Evolutionary conservation across 768 basidiomycete species (phyloP), one percentile per base, ranked within the genome.

Genomic region (Termitomyces sp.): DNA sequence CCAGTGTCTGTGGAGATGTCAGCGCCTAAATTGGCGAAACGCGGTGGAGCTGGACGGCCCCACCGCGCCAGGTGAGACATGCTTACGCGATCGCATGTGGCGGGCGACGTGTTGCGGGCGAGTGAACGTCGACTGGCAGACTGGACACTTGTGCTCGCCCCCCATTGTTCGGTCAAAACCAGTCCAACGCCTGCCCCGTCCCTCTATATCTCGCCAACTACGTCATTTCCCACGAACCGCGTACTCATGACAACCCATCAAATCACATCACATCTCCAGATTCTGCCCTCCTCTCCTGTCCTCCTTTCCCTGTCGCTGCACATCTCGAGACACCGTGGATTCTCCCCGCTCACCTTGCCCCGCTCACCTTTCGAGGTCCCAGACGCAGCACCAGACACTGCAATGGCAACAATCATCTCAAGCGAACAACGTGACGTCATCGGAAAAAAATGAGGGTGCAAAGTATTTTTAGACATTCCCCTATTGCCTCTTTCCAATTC

Each of bases 21-120:
- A 54, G 43, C 9, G 18, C 28, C 30, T 18, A 28, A 53, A 30
- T 14, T 56, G 62, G 49, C 53, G 56, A 61, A 43, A 51, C 35
- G 58, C 48, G 56, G 66, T 66, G 69, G 66, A 69, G 66, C 51
- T 36, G 14, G 20, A 12, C 6, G 26, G 36, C 51, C 26, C 53
- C 53, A 44, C 43, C 22, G 43, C 24, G 38, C 14, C 50, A 20
- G 20, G 8, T 40, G 33, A 52, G 26, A 52, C 30, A 44, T 14
- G 85, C 90, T 74, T 75, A 92, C 90, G 91, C 64, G 90, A 92
- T 70, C 91, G 85, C 90, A 93, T 92, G 72, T 92, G 92, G 51
- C 91, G 76, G 0, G 90, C 89, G 48, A 94, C 92, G 83, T 94
- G 91, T 66, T 93, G 91, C 30, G 91, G 91, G 53, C 91, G 81